Percentiles rank a stretch among this genome's conserved stretches.
phyloP scores from a whole-genome alignment of 331 rosid genomes.

The Rosa hybrid region DNA sequence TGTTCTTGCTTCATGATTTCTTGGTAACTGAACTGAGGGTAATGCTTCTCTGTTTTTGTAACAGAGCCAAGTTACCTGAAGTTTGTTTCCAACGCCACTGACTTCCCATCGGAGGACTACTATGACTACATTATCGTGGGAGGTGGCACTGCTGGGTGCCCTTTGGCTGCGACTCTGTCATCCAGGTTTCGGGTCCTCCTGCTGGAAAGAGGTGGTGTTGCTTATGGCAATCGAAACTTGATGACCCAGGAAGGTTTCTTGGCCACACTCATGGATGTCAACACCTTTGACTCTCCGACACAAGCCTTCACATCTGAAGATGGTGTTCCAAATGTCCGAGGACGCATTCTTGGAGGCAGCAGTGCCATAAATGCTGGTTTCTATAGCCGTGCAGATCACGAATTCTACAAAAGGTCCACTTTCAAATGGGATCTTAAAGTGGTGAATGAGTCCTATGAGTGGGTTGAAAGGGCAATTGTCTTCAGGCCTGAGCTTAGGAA shows the following conservation, averaged over 20 bases:
- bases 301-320: slow-evolving; percentile 76
- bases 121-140: slow-evolving; percentile 85
- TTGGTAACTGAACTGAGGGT: background rate
- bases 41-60: background rate
- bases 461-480: slow-evolving; percentile 77
- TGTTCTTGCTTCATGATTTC: background rate
- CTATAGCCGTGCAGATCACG: slow-evolving; percentile 75
- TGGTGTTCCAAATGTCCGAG: slow-evolving; percentile 80
- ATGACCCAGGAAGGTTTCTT: slow-evolving; percentile 88
- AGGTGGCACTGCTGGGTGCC: slow-evolving; percentile 94
- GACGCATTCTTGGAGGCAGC: slow-evolving; percentile 93
- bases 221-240: slow-evolving; percentile 36
- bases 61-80: slow-evolving; percentile 50
- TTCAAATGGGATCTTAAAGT: slow-evolving; percentile 51
- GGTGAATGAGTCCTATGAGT: slow-evolving; percentile 73
- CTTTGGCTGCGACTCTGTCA: slow-evolving; percentile 76
- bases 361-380: slow-evolving; percentile 93
- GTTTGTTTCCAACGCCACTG: slow-evolving; percentile 63
- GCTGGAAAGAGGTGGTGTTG: slow-evolving; percentile 70
- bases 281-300: slow-evolving; percentile 49
- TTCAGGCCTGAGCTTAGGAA: slow-evolving; percentile 55
- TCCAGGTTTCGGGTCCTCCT: slow-evolving; percentile 54
- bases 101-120: slow-evolving; percentile 60
- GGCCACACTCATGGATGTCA: slow-evolving; percentile 43
- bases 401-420: slow-evolving; percentile 47